phyloP scores from a whole-genome alignment of 78 protist genomes.

The Carpediemonas membranifera region DNA sequence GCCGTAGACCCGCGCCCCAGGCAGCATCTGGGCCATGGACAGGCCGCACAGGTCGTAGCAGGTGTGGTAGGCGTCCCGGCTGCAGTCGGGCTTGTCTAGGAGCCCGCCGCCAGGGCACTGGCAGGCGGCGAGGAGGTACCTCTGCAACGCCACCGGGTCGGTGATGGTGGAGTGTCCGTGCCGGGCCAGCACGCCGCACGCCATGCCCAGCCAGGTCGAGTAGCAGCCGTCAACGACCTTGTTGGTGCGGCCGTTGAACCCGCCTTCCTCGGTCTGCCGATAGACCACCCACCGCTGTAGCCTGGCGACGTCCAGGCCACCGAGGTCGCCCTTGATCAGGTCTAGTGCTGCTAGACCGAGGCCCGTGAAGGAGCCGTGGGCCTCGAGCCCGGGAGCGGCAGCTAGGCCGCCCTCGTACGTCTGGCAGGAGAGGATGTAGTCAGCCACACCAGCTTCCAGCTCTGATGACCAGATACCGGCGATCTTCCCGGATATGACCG shows the following conservation, averaged over 20 bases:
- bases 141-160: constrained; percentile 46
- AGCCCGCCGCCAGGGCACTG: constrained; percentile 48
- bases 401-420: constrained; percentile 67
- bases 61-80: constrained; percentile 77
- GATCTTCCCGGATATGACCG: constrained; percentile 47
- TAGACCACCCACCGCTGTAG: constrained; percentile 54
- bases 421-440: too few relatives aligned
- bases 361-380: constrained; percentile 94
- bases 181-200: constrained; percentile 16
- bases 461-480: background rate
- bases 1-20: too few relatives aligned
- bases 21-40: too few relatives aligned
- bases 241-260: constrained; percentile 89
- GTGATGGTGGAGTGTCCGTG: background rate
- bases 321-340: too few relatives aligned
- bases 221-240: constrained; percentile 94
- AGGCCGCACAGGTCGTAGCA: too few relatives aligned
- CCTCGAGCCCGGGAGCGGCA: constrained; percentile 75
- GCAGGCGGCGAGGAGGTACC: constrained; percentile 59
- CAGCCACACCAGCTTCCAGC: constrained; percentile 32
- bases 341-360: constrained; percentile 76
- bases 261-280: constrained; percentile 82
- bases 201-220: constrained; percentile 81
- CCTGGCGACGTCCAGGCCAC: too few relatives aligned
- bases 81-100: constrained; percentile 69